Conservation (phyloP, 495 filamentous ascomycete genomes). For the Haplographium delicatum region DNA sequence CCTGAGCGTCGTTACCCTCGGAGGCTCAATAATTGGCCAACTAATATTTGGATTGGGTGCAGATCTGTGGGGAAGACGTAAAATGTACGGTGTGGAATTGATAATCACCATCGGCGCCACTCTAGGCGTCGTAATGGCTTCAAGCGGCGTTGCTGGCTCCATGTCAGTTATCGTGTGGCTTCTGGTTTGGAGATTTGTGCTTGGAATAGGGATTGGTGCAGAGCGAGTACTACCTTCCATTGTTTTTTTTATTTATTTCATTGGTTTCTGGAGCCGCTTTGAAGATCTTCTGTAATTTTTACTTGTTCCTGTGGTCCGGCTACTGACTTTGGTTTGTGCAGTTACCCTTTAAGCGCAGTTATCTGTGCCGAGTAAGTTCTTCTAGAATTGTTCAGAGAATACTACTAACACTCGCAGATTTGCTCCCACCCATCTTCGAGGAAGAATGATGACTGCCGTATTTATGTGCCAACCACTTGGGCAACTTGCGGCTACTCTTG, state of each 20-base stretch:
- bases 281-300: too few relatives aligned
- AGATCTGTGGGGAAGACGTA: conserved; percentile 64
- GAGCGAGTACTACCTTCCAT: conserved; percentile 33
- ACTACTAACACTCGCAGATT: conserved; percentile 40
- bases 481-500: conserved; percentile 62
- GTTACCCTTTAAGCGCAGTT: conserved; percentile 64
- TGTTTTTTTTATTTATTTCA: neutral
- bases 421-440: conserved; percentile 74
- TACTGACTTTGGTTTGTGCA: neutral
- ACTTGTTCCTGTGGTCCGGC: too few relatives aligned
- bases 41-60: conserved; percentile 60
- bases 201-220: conserved; percentile 57
- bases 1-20: conserved; percentile 62
- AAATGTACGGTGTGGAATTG: conserved; percentile 72
- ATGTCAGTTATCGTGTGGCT: conserved; percentile 61
- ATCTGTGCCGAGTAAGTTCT: conserved; percentile 68
- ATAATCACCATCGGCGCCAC: conserved; percentile 53
- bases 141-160: conserved; percentile 21
- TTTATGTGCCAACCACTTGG: conserved; percentile 83
- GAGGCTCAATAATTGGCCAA: conserved; percentile 68
- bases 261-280: neutral
- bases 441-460: conserved; percentile 79
- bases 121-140: conserved; percentile 48
- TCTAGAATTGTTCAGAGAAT: neutral
- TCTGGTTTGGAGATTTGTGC: conserved; percentile 70